Conservation (phyloP, 352 stramenopile genomes). For the Globisporangium middletonii region DNA sequence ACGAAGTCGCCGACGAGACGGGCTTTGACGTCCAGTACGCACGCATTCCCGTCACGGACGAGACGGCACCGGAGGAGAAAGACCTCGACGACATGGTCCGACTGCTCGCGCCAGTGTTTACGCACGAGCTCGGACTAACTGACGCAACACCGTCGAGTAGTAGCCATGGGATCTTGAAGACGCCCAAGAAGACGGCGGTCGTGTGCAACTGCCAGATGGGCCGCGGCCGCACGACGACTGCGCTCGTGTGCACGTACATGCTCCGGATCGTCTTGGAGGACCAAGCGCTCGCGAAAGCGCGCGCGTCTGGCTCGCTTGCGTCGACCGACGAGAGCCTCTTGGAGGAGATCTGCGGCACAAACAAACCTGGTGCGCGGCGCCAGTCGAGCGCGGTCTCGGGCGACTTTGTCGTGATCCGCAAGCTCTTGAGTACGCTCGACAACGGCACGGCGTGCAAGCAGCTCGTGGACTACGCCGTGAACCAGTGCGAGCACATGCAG, state of each 20-base stretch:
- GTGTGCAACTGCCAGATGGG: constrained; percentile 92
- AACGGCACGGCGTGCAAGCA: constrained; percentile 61
- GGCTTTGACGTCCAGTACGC: constrained; percentile 72
- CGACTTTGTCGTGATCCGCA: constrained; percentile 74
- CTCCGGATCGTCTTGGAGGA: constrained; percentile 69
- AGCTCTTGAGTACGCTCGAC: constrained; percentile 57
- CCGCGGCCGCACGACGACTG: constrained; percentile 79
- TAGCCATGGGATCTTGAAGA: constrained; percentile 8
- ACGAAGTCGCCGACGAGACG: constrained; percentile 34
- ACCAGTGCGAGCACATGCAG: constrained; percentile 81
- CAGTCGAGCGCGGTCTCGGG: constrained; percentile 46
- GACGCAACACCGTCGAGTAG: background rate
- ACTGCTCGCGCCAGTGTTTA: constrained; percentile 58
- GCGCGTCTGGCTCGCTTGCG: too few relatives aligned
- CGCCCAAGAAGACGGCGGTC: constrained; percentile 46
- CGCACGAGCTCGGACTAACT: constrained; percentile 43
- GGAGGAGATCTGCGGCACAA: constrained; percentile 14
- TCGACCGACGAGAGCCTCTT: constrained; percentile 17
- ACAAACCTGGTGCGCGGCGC: constrained; percentile 19
- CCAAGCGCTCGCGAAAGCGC: background rate
- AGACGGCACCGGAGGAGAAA: constrained; percentile 87
- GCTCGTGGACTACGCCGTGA: constrained; percentile 66
- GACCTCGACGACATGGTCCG: constrained; percentile 87
- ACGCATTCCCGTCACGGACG: constrained; percentile 85
- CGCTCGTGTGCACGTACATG: constrained; percentile 86